Evolutionary conservation across 1,284 basidiomycete genomes (phyloP).

Genomic region (Trichosporon faecale): DNA sequence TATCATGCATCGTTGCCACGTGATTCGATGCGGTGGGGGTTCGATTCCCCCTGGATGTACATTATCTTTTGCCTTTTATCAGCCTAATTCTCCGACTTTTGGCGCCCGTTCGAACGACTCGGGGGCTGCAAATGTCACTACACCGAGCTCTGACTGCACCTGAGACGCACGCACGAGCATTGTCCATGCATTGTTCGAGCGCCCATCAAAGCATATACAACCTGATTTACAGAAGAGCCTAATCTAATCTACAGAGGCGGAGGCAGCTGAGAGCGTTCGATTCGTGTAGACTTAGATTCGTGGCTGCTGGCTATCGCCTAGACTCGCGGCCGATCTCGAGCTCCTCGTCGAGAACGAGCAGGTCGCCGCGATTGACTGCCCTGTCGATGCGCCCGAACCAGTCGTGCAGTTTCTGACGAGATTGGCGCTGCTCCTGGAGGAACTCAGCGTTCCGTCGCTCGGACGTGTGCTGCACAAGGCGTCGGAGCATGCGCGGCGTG

Average conservation of each 20-base stretch:
- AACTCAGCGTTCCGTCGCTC: not conserved
- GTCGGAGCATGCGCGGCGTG: not conserved
- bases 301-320: not conserved
- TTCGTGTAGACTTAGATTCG: too few relatives aligned
- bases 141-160: too few relatives aligned
- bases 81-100: not conserved
- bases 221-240: too few relatives aligned
- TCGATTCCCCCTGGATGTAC: constrained; percentile 11
- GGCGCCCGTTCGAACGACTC: not conserved
- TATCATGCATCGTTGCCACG: constrained; percentile 4
- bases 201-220: too few relatives aligned
- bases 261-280: too few relatives aligned
- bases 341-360: not conserved
- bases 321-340: not conserved
- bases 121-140: too few relatives aligned
- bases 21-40: not conserved
- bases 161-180: not conserved
- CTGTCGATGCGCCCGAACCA: not conserved
- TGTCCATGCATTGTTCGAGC: not conserved
- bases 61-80: not conserved
- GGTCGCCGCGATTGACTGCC: not conserved
- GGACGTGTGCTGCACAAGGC: not conserved
- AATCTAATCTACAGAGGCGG: too few relatives aligned
- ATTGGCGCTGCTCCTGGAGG: not conserved
- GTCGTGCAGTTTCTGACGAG: not conserved